Evolutionary conservation across 345 rosid genomes (phyloP).

Genomic region (Arabidopsis thaliana): TAIR10.1 NC_003070.9:22553501-22554000

Average conservation of each 20-base stretch:
- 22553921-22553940: not conserved
- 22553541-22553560: not conserved
- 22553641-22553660: not conserved
- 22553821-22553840: conserved; percentile 5
- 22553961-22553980: conserved; percentile 25
- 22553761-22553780: conserved; percentile 22
- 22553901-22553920: conserved; percentile 27
- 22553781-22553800: accelerated
- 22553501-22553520: not conserved
- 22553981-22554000: not conserved
- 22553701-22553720: too few species aligned
- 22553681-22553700: not conserved
- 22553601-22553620: not conserved
- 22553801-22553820: not conserved
- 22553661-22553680: not conserved
- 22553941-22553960: accelerated
- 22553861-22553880: accelerated
- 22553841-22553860: not conserved
- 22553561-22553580: not conserved
- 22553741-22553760: conserved; percentile 20
- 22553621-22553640: not conserved
- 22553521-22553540: accelerated
- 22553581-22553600: not conserved
- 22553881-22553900: not conserved
- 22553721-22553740: not conserved